Conservation (phyloP, 805 yeast species). For the Ascoidea rubescens region DNA sequence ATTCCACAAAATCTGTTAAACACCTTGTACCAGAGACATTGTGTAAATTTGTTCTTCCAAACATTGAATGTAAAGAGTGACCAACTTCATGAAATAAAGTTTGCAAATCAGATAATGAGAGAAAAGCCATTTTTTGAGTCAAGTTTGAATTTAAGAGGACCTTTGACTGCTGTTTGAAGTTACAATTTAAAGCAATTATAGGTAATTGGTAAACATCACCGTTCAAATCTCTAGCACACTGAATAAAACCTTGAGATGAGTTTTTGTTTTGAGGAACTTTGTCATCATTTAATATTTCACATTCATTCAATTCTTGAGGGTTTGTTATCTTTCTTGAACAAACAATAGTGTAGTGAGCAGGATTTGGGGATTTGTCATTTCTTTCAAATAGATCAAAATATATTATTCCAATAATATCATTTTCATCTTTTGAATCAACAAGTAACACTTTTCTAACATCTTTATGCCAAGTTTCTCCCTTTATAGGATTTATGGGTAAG, state of each 20-base stretch:
- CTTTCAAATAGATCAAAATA: constrained; percentile 83
- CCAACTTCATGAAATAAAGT: constrained; percentile 98
- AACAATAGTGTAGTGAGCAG: constrained; percentile 92
- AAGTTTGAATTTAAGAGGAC: constrained; percentile 12
- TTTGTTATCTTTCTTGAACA: constrained; percentile 75
- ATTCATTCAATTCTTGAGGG: constrained; percentile 20
- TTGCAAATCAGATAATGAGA: constrained; percentile 71
- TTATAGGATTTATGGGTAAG: constrained; percentile 43
- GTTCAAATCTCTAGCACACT: constrained; percentile 15
- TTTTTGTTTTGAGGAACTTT: constrained; percentile 16
- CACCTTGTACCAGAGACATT: constrained; percentile 93
- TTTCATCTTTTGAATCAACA: constrained; percentile 39
- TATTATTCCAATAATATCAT: constrained; percentile 61
- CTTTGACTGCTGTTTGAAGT: constrained; percentile 37
- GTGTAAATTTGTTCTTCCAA: constrained; percentile 81
- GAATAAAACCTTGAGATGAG: constrained; percentile 4
- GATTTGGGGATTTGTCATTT: constrained; percentile 60
- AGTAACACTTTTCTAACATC: constrained; percentile 79
- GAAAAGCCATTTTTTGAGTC: constrained; percentile 33
- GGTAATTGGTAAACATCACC: constrained; percentile 65
- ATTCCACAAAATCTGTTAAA: constrained; percentile 90
- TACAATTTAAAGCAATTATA: constrained; percentile 79
- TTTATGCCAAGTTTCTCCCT: constrained; percentile 80
- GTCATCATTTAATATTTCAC: constrained; percentile 17
- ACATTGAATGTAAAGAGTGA: constrained; percentile 96